These are phyloP conservation scores for Ophiostoma sp. DNA, from an alignment of 2,329 filamentous ascomycete genomes.

Conservation along the genomic window DNA sequence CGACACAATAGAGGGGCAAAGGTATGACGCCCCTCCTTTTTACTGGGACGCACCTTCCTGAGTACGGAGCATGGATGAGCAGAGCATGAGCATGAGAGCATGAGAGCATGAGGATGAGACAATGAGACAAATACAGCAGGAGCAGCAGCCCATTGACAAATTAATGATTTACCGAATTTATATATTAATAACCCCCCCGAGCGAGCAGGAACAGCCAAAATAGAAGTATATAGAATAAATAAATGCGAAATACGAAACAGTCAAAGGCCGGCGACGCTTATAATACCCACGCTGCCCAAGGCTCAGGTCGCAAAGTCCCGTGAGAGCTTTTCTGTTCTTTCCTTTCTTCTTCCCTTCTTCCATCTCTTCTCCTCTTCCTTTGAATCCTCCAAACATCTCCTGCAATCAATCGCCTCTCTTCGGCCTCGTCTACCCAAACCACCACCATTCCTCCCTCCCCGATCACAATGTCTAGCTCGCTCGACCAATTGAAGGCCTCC, in stretches of 20 bases:
- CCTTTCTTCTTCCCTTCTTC: background rate
- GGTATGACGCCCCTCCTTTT: slow-evolving; percentile 14
- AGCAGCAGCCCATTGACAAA: background rate
- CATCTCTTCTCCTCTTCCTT: background rate
- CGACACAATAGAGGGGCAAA: slow-evolving; percentile 8
- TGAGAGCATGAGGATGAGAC: background rate
- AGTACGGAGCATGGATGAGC: slow-evolving; percentile 1
- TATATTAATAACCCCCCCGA: background rate
- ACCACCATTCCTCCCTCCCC: slow-evolving; percentile 19
- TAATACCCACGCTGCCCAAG: slow-evolving; percentile 19
- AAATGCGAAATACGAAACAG: background rate
- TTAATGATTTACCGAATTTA: slow-evolving; percentile 1
- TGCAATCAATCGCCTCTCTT: background rate
- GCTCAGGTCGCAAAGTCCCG: background rate
- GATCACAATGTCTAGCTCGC: slow-evolving; percentile 69
- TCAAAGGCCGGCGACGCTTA: slow-evolving; percentile 11
- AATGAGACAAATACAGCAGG: background rate
- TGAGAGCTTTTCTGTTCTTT: slow-evolving; percentile 18
- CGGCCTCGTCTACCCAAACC: slow-evolving; percentile 2
- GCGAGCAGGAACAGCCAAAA: background rate
- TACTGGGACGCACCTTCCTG: slow-evolving; percentile 10
- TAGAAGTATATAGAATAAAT: background rate
- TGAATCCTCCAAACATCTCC: slow-evolving; percentile 3
- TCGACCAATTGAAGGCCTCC: slow-evolving; percentile 93
- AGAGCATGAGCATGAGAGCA: background rate